Evolutionary conservation across 2,329 filamentous ascomycete species (phyloP).

Genomic region (Ambrosiella xylebori): DNA sequence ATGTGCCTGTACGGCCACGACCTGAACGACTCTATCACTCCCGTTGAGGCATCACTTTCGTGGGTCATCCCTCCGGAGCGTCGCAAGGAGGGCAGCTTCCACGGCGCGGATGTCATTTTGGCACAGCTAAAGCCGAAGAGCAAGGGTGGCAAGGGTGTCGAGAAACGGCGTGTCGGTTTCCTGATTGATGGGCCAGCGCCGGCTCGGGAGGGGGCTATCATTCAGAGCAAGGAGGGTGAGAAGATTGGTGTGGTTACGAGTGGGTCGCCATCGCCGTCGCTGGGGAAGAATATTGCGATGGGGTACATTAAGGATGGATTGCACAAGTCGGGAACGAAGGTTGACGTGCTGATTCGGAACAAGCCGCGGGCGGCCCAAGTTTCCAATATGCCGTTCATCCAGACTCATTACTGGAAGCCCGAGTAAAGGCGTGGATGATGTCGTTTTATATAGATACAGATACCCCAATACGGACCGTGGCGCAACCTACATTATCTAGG

Average conservation of each 20-base stretch:
- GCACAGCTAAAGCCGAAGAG: slow-evolving; percentile 56
- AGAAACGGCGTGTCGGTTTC: slow-evolving; percentile 62
- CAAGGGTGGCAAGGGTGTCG: slow-evolving; percentile 54
- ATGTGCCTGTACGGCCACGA: slow-evolving; percentile 99
- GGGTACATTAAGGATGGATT: slow-evolving; percentile 67
- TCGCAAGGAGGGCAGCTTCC: slow-evolving; percentile 52
- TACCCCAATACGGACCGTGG: neutral
- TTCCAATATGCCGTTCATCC: slow-evolving; percentile 77
- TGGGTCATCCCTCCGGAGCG: slow-evolving; percentile 81
- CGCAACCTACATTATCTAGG: neutral
- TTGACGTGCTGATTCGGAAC: slow-evolving; percentile 62
- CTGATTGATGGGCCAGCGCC: slow-evolving; percentile 63
- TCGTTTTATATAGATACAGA: neutral
- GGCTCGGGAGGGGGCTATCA: slow-evolving; percentile 72
- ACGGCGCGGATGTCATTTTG: slow-evolving; percentile 64
- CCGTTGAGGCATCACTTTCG: slow-evolving; percentile 36
- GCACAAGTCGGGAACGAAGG: slow-evolving; percentile 70
- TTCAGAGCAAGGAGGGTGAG: slow-evolving; percentile 47
- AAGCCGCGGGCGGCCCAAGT: slow-evolving; percentile 59
- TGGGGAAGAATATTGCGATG: slow-evolving; percentile 91
- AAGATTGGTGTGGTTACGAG: slow-evolving; percentile 71
- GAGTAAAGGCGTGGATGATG: slow-evolving; percentile 3
- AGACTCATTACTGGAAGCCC: slow-evolving; percentile 55
- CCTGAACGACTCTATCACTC: slow-evolving; percentile 57
- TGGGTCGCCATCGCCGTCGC: slow-evolving; percentile 71